Conservation (phyloP, 192 early-diverging fungal genomes). For the Dissophora ornata region DNA sequence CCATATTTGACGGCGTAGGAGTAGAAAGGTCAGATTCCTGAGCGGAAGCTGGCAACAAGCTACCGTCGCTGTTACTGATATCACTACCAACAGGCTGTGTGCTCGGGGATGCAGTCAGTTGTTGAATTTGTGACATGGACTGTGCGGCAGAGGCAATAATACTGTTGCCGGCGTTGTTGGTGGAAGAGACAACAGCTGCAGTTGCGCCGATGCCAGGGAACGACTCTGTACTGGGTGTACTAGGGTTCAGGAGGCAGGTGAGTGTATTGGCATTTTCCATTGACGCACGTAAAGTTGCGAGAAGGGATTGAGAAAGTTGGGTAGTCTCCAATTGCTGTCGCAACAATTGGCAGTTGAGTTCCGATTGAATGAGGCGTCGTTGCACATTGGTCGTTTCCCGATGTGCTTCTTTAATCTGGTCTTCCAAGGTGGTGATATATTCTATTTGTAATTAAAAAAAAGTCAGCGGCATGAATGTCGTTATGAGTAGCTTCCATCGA, state of each 20-base stretch:
- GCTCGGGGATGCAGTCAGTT: not conserved
- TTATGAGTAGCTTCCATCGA: not conserved
- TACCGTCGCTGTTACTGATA: slow-evolving; percentile 1
- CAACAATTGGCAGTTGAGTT: slow-evolving; percentile 47
- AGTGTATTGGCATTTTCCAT: slow-evolving; percentile 42
- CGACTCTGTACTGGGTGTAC: slow-evolving; percentile 24
- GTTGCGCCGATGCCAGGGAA: slow-evolving; percentile 10
- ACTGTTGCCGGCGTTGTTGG: not conserved
- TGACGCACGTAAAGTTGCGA: slow-evolving; percentile 30
- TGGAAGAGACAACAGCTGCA: too few species aligned
- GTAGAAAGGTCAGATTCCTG: not conserved
- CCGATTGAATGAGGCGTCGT: slow-evolving; percentile 52
- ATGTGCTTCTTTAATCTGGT: slow-evolving; percentile 63
- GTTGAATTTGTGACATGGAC: not conserved
- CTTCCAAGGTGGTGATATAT: slow-evolving; percentile 71
- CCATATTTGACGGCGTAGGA: not conserved
- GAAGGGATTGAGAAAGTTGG: slow-evolving; percentile 31
- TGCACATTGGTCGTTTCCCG: slow-evolving; percentile 62
- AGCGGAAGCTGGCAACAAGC: not conserved
- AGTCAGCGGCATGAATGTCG: not conserved
- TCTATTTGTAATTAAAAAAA: slow-evolving; percentile 11
- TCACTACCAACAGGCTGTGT: not conserved
- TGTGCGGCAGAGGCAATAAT: too few species aligned
- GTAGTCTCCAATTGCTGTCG: slow-evolving; percentile 37
- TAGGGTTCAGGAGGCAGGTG: slow-evolving; percentile 34